A percentile compares a stretch with the other conserved stretches of the same genome.
Evolutionary conservation across 1,284 basidiomycete species (phyloP).

Genomic region (Termitomyces sp.): DNA sequence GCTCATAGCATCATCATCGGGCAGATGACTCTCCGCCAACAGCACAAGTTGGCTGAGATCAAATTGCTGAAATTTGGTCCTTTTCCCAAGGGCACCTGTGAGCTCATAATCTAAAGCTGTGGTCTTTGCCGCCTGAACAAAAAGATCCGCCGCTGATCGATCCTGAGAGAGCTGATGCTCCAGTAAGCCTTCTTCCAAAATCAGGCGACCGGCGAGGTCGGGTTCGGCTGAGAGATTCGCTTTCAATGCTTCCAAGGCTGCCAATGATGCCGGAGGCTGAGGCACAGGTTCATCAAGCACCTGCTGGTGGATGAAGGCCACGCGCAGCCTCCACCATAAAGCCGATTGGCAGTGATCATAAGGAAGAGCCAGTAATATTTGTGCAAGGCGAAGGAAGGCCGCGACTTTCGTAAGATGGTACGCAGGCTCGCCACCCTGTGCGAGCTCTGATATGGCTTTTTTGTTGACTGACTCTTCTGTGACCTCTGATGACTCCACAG

Average conservation of each 20-base stretch:
- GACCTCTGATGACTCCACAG: conserved; percentile 29
- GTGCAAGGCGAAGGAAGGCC: conserved; percentile 73
- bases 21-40: conserved; percentile 78
- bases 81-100: conserved; percentile 89
- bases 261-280: conserved; percentile 44
- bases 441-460: conserved; percentile 72
- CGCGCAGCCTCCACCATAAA: conserved; percentile 81
- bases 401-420: conserved; percentile 84
- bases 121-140: conserved; percentile 74
- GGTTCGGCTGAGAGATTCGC: conserved; percentile 38
- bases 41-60: conserved; percentile 90
- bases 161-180: conserved; percentile 75
- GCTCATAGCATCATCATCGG: conserved; percentile 29
- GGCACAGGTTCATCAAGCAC: conserved; percentile 84
- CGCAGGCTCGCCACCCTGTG: conserved; percentile 88
- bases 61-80: conserved; percentile 90
- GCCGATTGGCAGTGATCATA: conserved; percentile 42
- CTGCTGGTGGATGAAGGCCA: conserved; percentile 72
- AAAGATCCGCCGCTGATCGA: conserved; percentile 73
- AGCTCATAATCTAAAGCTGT: conserved; percentile 87
- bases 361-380: conserved; percentile 59
- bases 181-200: conserved; percentile 79
- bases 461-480: conserved; percentile 56
- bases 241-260: conserved; percentile 46
- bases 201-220: conserved; percentile 67